Evolutionary conservation across 2,329 filamentous ascomycete species (phyloP).

Genomic region (Colletotrichum tabaci): DNA sequence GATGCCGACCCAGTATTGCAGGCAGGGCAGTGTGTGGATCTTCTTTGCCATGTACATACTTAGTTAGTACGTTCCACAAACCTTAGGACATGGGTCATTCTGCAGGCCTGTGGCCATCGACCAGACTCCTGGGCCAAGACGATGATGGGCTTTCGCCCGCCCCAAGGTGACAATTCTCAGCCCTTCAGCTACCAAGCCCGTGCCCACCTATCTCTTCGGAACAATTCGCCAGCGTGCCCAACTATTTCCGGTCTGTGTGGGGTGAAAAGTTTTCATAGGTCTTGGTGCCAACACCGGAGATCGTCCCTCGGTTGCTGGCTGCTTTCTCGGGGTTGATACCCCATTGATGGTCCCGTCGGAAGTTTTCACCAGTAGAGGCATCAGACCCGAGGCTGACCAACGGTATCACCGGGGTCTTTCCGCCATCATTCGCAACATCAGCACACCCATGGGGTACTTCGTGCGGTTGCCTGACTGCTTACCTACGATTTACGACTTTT

Average conservation of each 20-base stretch:
- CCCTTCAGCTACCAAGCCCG: neutral
- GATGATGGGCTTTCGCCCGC: neutral
- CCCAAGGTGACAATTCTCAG: neutral
- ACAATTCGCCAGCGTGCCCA: neutral
- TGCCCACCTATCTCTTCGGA: neutral
- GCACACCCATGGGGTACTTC: slow-evolving; percentile 8
- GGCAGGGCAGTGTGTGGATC: neutral
- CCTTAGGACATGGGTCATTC: neutral
- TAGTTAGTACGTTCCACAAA: neutral
- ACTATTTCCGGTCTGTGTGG: too few species aligned
- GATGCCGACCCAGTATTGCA: neutral
- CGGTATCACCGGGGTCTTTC: neutral
- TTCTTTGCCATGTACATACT: neutral
- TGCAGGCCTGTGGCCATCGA: neutral
- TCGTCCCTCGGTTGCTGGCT: neutral
- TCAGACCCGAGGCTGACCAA: neutral
- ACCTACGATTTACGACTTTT: neutral
- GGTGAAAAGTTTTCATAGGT: neutral
- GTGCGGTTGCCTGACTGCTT: neutral
- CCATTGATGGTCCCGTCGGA: neutral
- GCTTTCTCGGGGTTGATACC: neutral
- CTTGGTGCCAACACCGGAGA: neutral
- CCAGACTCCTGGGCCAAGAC: too few species aligned
- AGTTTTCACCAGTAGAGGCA: neutral
- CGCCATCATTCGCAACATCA: slow-evolving; percentile 16